Evolutionary conservation across 306 rosid genomes (phyloP).

Genomic region (Quercus rubra): DNA sequence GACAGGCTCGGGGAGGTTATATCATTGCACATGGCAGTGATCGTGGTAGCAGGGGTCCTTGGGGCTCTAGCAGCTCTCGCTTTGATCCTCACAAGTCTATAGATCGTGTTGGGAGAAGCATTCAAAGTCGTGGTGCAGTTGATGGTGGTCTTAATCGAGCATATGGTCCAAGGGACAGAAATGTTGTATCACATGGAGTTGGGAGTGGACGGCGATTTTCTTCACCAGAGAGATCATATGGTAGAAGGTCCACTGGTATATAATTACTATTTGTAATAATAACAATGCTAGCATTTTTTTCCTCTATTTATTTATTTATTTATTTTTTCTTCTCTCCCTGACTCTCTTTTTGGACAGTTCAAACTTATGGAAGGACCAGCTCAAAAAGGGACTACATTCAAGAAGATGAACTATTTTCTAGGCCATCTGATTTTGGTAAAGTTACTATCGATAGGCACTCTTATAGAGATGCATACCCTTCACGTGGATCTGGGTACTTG

Average conservation of each 20-base stretch:
- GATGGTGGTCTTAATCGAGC: background rate
- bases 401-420: background rate
- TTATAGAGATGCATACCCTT: slow-evolving; percentile 8
- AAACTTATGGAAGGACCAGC: background rate
- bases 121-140: background rate
- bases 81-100: background rate
- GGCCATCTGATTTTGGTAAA: background rate
- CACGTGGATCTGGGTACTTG: slow-evolving; percentile 1
- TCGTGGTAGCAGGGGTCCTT: background rate
- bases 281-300: background rate
- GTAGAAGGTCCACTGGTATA: slow-evolving; percentile 5
- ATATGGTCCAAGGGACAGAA: background rate
- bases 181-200: background rate
- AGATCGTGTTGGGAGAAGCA: background rate
- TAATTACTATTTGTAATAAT: background rate
- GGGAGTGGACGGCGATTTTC: background rate
- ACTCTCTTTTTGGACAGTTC: background rate
- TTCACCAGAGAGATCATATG: background rate
- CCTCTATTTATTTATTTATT: too few relatives aligned
- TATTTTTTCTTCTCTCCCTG: background rate
- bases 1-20: slow-evolving; percentile 9
- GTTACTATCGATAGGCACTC: background rate
- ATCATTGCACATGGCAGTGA: background rate
- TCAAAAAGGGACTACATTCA: background rate
- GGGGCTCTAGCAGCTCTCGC: background rate